Conservation (phyloP, 1,284 basidiomycete genomes). For the Stygiomarasmius scandens region DNA sequence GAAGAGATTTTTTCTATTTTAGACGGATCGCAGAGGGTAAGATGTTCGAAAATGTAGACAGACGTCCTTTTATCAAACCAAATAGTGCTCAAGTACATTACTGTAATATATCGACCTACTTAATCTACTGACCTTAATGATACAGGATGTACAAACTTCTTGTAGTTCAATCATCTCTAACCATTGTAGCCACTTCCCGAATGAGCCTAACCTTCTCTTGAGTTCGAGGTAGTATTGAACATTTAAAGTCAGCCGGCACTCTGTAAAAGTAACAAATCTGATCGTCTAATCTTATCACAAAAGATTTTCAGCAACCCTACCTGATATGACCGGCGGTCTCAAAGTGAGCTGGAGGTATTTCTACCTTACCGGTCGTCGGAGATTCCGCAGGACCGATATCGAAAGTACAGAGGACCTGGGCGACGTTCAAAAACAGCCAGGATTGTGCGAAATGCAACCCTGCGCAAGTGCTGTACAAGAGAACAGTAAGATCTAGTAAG, state of each 20-base stretch:
- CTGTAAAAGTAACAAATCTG: background rate
- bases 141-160: background rate
- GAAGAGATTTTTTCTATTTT: background rate
- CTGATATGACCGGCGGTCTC: background rate
- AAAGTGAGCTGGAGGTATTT: background rate
- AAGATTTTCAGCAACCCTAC: background rate
- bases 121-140: too few relatives aligned
- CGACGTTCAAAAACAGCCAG: background rate
- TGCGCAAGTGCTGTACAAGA: background rate
- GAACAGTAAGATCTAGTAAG: background rate
- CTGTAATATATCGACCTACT: too few relatives aligned
- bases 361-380: background rate
- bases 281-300: too few relatives aligned
- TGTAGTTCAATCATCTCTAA: background rate
- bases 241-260: background rate
- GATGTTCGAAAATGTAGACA: background rate
- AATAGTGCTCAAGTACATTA: too few relatives aligned
- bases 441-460: background rate
- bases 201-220: background rate
- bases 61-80: too few relatives aligned
- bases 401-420: background rate
- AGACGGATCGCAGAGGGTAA: background rate
- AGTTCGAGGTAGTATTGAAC: background rate
- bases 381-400: background rate
- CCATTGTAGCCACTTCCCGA: background rate